phyloP scores from a whole-genome alignment of 2,329 filamentous ascomycete species.

The Fusarium ambrosium region DNA sequence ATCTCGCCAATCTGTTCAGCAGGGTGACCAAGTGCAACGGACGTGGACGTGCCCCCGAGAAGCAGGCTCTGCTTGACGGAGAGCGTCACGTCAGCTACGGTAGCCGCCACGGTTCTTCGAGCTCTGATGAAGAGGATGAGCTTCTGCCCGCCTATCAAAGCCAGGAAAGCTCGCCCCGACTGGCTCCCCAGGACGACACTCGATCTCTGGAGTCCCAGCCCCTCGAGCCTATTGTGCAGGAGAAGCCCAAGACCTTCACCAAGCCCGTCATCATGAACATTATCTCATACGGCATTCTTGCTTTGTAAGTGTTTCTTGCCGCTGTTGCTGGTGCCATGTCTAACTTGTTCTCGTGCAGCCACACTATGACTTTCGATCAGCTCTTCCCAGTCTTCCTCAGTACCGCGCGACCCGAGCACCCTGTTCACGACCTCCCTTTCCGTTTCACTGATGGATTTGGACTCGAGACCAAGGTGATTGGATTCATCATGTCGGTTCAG shows the following conservation, averaged over 20 bases:
- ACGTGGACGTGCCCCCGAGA: slow-evolving; percentile 62
- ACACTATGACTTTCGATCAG: slow-evolving; percentile 97
- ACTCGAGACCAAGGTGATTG: slow-evolving; percentile 85
- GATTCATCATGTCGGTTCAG: slow-evolving; percentile 88
- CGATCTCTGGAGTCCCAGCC: slow-evolving; percentile 25
- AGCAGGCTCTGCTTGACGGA: slow-evolving; percentile 73
- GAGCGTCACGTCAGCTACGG: slow-evolving; percentile 74
- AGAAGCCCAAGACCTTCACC: slow-evolving; percentile 76
- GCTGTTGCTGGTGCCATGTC: background rate
- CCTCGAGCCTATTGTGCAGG: slow-evolving; percentile 33
- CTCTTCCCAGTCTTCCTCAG: slow-evolving; percentile 93
- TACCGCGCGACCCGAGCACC: slow-evolving; percentile 67
- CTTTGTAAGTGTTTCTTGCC: slow-evolving; percentile 79
- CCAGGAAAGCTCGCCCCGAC: slow-evolving; percentile 66
- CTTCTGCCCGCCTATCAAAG: slow-evolving; percentile 78
- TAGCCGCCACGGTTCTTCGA: slow-evolving; percentile 17
- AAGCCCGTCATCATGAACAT: slow-evolving; percentile 89
- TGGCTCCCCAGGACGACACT: slow-evolving; percentile 52
- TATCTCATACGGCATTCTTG: slow-evolving; percentile 89
- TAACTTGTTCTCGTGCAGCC: slow-evolving; percentile 66
- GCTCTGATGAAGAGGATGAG: slow-evolving; percentile 60
- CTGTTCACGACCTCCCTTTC: slow-evolving; percentile 78
- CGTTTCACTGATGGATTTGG: slow-evolving; percentile 90
- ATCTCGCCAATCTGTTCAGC: slow-evolving; percentile 67
- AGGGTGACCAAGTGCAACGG: slow-evolving; percentile 51